Percentiles rank a stretch among this genome's conserved stretches.
These are phyloP conservation scores for Lipomyces anomalus DNA, from an alignment of 805 yeast genomes.

Conservation along the genomic window DNA sequence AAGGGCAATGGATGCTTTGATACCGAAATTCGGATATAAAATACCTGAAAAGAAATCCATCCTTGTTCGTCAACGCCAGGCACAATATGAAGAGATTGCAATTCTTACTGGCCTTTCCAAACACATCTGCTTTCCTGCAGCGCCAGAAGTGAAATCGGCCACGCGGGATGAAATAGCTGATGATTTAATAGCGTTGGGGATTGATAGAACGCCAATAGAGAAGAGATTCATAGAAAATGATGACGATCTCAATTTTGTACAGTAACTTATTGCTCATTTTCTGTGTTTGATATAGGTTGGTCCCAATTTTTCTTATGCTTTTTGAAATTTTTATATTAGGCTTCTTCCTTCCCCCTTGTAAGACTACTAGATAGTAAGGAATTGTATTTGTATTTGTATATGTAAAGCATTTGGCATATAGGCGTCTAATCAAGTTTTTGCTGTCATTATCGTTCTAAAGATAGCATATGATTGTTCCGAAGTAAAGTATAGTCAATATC, in stretches of 20 bases:
- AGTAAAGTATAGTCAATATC: too few relatives aligned
- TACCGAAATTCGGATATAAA: constrained; percentile 42
- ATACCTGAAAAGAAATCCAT: constrained; percentile 41
- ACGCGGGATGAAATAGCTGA: constrained; percentile 65
- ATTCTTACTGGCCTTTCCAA: constrained; percentile 59
- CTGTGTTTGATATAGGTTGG: too few relatives aligned
- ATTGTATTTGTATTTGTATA: not conserved
- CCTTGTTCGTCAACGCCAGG: constrained; percentile 61
- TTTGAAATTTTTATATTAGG: too few relatives aligned
- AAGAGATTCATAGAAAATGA: too few relatives aligned
- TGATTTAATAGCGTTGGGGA: constrained; percentile 65
- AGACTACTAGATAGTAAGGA: too few relatives aligned
- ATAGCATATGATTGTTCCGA: too few relatives aligned
- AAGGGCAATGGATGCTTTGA: constrained; percentile 64
- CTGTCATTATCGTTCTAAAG: too few relatives aligned
- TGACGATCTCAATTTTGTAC: too few relatives aligned
- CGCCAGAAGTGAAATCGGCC: constrained; percentile 62
- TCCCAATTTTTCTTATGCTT: too few relatives aligned
- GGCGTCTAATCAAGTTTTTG: not conserved
- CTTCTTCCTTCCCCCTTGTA: too few relatives aligned
- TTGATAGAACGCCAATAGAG: not conserved
- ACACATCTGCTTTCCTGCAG: constrained; percentile 75
- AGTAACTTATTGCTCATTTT: too few relatives aligned
- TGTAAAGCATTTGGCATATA: not conserved
- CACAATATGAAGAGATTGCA: constrained; percentile 63